Conservation (phyloP, 257 asterid species). For the Solanum chmielewskii region DNA sequence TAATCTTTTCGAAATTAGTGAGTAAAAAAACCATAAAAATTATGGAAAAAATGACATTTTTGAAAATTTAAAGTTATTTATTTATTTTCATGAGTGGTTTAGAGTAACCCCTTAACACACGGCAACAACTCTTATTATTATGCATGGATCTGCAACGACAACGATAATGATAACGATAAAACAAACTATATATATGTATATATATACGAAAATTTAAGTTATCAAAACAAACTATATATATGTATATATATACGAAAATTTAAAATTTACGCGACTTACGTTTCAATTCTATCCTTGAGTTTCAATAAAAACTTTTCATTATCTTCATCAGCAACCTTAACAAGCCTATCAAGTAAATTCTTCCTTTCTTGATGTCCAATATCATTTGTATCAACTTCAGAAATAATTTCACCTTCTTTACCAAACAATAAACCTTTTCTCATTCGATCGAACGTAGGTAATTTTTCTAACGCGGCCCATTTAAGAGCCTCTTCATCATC, state of each 20-base stretch:
- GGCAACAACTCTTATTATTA: not conserved
- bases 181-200: not conserved
- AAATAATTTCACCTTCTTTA: not conserved
- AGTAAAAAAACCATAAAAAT: not conserved
- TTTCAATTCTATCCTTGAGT: conserved; percentile 44
- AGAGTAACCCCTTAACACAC: not conserved
- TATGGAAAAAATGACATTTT: too few relatives aligned
- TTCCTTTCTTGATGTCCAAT: conserved; percentile 15
- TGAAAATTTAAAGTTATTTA: too few relatives aligned
- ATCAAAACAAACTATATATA: not conserved
- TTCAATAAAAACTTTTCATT: conserved; percentile 54
- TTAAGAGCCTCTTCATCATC: not conserved
- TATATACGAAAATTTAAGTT: not conserved
- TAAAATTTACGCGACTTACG: conserved; percentile 2
- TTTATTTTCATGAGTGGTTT: too few relatives aligned
- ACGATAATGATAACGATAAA: not conserved
- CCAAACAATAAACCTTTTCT: not conserved
- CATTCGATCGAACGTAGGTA: not conserved
- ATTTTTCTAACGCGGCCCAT: not conserved
- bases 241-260: not conserved
- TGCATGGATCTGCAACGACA: not conserved
- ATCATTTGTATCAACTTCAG: not conserved
- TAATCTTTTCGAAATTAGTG: not conserved
- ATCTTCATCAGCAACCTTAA: conserved; percentile 53
- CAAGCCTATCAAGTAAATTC: conserved; percentile 43